Evolutionary conservation across 108 stramenopile species (phyloP), one percentile per base, ranked within the genome.

Genomic region (Licmophora abbreviata): DNA sequence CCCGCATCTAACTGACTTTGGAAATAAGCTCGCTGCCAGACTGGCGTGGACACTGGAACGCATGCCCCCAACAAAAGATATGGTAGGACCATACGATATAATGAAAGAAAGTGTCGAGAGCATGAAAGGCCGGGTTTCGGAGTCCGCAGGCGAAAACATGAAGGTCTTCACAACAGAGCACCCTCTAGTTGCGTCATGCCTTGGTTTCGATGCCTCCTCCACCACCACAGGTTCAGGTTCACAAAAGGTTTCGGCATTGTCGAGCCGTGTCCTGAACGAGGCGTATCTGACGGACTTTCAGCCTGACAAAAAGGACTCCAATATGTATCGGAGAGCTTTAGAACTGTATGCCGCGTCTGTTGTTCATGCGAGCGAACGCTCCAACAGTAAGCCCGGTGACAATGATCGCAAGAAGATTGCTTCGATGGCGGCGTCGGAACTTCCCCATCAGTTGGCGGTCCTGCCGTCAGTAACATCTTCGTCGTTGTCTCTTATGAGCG

Each of bases 161-260:
- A 66, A 66, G 41, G 37, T 57, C 31, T 66, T 79, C 30, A 69
- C 69, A 9, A 17, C 59, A 23, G 44, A 67, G 2, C 76, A 76
- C 58, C 85, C 90, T 3, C 71, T 92, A 27, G 84, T 81, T 29
- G 52, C 79, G n/a, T 71, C 81, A 4, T 77, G 74, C 58, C 54
- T 92, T 24, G 66, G 63, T 14, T 45, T 66, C 33, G 80, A 81
- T 52, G 47, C 42, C n/a, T 14, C n/a, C 32, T 4, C 30, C 28
- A 32, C 12, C 3, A 26, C 23, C 29, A 28, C 25, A 33, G 25
- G 41, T 29, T n/a, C 34, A n/a, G 56, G 25, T 32, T 12, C 56
- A 20, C 25, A 42, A 1, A 49, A 46, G 24, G 21, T 12, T 20
- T 21, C 51, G 29, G 6, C 45, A 9, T n/a, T 50, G 14, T 18